Percentiles rank a stretch among this genome's conserved stretches.
These are phyloP conservation scores for Fraxinus angustifolia DNA, from an alignment of 305 asterid species.

Conservation along the genomic window DNA sequence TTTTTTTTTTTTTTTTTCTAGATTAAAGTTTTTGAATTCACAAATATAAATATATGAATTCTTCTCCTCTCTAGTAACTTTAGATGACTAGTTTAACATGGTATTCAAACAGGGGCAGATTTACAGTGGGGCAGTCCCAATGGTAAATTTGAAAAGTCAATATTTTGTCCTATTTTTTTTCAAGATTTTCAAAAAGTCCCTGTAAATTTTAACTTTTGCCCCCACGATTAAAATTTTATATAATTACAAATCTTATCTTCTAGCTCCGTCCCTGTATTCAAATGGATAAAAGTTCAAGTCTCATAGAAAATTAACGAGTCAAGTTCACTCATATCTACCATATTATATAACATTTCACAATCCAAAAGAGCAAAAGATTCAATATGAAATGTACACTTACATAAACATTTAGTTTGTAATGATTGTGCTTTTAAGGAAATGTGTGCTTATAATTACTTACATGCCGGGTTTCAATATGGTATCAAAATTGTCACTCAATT, in stretches of 20 bases:
- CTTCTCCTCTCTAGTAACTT: neutral
- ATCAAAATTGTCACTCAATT: neutral
- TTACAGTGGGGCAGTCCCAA: neutral
- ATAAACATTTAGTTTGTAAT: neutral
- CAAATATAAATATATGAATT: neutral
- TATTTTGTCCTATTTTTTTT: neutral
- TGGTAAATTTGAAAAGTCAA: neutral
- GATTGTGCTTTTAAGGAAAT: neutral
- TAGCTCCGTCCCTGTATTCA: neutral
- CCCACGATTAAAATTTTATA: neutral
- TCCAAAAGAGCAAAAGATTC: neutral
- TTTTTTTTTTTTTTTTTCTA: neutral
- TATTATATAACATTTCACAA: neutral
- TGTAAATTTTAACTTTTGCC: neutral
- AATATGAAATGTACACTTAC: neutral
- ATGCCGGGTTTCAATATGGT: neutral
- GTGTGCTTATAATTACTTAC: neutral
- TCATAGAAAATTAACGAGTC: neutral
- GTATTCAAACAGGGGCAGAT: neutral
- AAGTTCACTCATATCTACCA: neutral
- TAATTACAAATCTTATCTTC: neutral
- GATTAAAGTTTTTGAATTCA: neutral
- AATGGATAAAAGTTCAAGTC: neutral
- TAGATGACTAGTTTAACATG: neutral
- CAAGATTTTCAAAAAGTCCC: neutral